Evolutionary conservation across 75 land plant genomes (phyloP).

Genomic region (Selaginella moellendorffii): DNA sequence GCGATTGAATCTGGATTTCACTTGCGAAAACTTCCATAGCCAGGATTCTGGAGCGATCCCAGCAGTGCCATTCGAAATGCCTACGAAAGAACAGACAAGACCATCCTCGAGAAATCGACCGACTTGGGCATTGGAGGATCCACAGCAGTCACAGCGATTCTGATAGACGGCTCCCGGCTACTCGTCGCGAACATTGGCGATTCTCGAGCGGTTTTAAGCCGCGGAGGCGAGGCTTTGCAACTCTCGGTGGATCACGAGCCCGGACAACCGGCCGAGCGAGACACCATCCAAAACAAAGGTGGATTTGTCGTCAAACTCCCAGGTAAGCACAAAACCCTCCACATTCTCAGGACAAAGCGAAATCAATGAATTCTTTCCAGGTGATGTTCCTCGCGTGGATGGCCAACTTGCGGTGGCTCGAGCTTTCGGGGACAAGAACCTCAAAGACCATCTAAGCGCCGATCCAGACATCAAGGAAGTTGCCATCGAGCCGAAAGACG

Average conservation of each 20-base stretch:
- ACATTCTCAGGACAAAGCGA: not conserved
- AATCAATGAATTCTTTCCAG: conserved; percentile 26
- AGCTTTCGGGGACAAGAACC: conserved; percentile 67
- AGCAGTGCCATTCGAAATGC: conserved; percentile 42
- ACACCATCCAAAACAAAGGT: conserved; percentile 49
- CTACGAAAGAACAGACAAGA: conserved; percentile 55
- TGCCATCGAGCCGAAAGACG: conserved; percentile 24
- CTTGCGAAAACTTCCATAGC: not conserved
- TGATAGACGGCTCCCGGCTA: conserved; percentile 48
- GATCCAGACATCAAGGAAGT: conserved; percentile 49
- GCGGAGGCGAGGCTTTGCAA: conserved; percentile 42
- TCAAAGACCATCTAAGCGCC: conserved; percentile 69
- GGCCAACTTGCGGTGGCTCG: conserved; percentile 78
- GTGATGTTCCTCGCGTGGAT: conserved; percentile 78
- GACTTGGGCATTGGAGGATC: conserved; percentile 75
- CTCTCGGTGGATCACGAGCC: conserved; percentile 83
- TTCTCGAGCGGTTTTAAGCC: conserved; percentile 67
- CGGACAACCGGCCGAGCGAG: conserved; percentile 21
- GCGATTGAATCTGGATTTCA: not conserved
- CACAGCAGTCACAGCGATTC: conserved; percentile 85
- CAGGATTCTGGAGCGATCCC: conserved; percentile 69
- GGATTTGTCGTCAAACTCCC: conserved; percentile 93
- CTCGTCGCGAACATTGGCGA: conserved; percentile 82
- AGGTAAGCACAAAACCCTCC: conserved; percentile 29
- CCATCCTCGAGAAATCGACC: conserved; percentile 41